Base-by-base conservation (phyloP, 352 stramenopile genomes). In the Aphanomyces stellatus region DNA sequence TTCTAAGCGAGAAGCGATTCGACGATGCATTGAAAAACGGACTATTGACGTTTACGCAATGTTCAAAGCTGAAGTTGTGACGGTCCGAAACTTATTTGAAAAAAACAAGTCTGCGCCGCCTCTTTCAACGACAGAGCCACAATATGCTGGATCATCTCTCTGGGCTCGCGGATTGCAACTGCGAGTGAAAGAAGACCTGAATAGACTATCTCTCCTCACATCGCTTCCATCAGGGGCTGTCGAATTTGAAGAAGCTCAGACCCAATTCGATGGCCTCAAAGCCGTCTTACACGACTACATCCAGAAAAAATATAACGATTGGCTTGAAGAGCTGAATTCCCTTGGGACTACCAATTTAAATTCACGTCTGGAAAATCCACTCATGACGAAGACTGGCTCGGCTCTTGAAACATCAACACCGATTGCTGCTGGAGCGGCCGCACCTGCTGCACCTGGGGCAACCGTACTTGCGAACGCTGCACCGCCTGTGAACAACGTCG, bases 1-100 rank as follows among this genome's bases (percentile, higher is more conserved):
- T 37, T 92, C 92, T n/a, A 88, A 95, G 65, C 87, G 92, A 6
- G 85, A 97, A 28, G 81, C 85, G 6, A 98, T 98, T 63, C 93
- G 96, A 62, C 85, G 90, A 13, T 98, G 90, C 62, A 82, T 98
- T 3, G 90, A 98, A 62, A 98, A 98, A 71, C 95, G 92, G 11
- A 88, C 85, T 1, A 85, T 92, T 49, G 93, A 97, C n/a, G 88
- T 96, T n/a, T 96, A 94, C 61, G 74, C 71, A 5, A 91, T 97
- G 76, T 96, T 96, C 72, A 96, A 93, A 59, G 53, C 76, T 17
- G 78, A 82, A 27, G 80, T 93, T 41, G 80, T 80, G 2, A 88
- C 84, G 2, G 80, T 96, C 25, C 77, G 78, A 25, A 94, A 96
- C 33, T 56, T 93, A 40, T 98, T 98, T 74, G 94, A 98, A 59